Evolutionary conservation across 768 basidiomycete species (phyloP).

Genomic region (Asterophora parasitica): DNA sequence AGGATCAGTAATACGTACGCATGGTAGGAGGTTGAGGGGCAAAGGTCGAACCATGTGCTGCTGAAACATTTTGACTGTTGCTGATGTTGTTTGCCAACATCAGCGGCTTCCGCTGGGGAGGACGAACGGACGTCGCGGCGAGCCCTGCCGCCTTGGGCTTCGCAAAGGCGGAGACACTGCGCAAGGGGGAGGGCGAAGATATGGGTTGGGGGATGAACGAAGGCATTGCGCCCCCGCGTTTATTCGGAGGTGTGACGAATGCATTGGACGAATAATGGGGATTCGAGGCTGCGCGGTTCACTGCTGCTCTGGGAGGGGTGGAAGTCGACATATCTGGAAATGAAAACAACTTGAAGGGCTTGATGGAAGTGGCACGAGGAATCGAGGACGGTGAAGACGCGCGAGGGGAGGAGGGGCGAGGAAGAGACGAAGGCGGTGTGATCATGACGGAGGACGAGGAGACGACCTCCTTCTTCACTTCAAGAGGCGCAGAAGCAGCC

Average conservation of each 20-base stretch:
- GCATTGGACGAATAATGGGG: slow-evolving; percentile 25
- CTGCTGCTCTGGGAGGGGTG: slow-evolving; percentile 27
- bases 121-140: slow-evolving; percentile 40
- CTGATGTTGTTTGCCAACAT: slow-evolving; percentile 22
- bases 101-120: slow-evolving; percentile 37
- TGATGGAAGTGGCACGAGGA: slow-evolving; percentile 33
- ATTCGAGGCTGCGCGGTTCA: slow-evolving; percentile 18
- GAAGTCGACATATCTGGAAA: slow-evolving; percentile 22
- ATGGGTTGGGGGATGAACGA: slow-evolving; percentile 63
- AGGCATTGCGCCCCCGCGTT: slow-evolving; percentile 41
- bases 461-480: slow-evolving; percentile 4
- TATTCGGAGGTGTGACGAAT: slow-evolving; percentile 49
- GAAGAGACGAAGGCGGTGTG: slow-evolving; percentile 29
- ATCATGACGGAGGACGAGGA: slow-evolving; percentile 13
- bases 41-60: slow-evolving; percentile 59
- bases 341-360: slow-evolving; percentile 26
- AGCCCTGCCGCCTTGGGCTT: slow-evolving; percentile 29
- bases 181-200: slow-evolving; percentile 40
- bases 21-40: slow-evolving; percentile 44
- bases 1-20: slow-evolving; percentile 60
- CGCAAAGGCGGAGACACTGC: slow-evolving; percentile 19
- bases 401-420: slow-evolving; percentile 22
- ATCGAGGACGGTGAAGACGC: slow-evolving; percentile 45
- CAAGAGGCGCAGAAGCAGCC: not conserved
- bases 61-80: slow-evolving; percentile 20